A percentile compares a stretch with the other conserved stretches of the same genome.
These are phyloP conservation scores for Piloderma croceum DNA, from an alignment of 768 basidiomycete species.

Conservation along the genomic window DNA sequence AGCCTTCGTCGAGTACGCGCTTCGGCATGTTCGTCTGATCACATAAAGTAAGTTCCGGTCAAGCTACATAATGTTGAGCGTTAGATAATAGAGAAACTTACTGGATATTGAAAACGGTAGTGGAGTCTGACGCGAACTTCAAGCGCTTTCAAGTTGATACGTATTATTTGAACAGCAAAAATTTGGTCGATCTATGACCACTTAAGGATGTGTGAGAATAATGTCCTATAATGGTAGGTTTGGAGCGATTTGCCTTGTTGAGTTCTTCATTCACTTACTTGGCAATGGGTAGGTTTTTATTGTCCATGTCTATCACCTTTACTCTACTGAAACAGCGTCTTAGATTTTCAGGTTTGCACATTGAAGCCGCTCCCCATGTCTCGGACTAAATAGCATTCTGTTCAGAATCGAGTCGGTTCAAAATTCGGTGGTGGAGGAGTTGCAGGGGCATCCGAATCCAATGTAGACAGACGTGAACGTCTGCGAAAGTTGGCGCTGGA, in stretches of 20 bases:
- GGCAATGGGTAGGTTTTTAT: too few relatives aligned
- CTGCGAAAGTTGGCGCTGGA: slow-evolving; percentile 92
- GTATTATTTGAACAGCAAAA: too few relatives aligned
- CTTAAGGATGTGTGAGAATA: too few relatives aligned
- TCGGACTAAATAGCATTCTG: slow-evolving; percentile 4
- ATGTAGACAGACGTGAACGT: slow-evolving; percentile 92
- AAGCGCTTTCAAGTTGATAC: too few relatives aligned
- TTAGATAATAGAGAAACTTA: background rate
- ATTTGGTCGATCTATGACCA: too few relatives aligned
- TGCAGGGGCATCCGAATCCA: slow-evolving; percentile 90
- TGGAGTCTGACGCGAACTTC: background rate
- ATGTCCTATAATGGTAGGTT: too few relatives aligned
- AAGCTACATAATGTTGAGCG: background rate
- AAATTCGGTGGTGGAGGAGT: slow-evolving; percentile 97
- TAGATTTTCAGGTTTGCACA: slow-evolving; percentile 66
- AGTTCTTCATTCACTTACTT: too few relatives aligned
- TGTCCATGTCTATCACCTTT: too few relatives aligned
- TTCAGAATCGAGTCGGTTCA: slow-evolving; percentile 90
- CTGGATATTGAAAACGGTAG: background rate
- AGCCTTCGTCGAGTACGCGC: slow-evolving; percentile 52
- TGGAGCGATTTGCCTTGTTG: too few relatives aligned
- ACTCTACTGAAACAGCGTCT: too few relatives aligned
- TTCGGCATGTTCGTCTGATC: too few relatives aligned
- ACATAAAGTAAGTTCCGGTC: slow-evolving; percentile 37
- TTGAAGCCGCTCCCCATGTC: background rate